These are phyloP conservation scores for Kodamaea kaohsiungensis DNA, from an alignment of 805 yeast genomes.

Conservation along the genomic window DNA sequence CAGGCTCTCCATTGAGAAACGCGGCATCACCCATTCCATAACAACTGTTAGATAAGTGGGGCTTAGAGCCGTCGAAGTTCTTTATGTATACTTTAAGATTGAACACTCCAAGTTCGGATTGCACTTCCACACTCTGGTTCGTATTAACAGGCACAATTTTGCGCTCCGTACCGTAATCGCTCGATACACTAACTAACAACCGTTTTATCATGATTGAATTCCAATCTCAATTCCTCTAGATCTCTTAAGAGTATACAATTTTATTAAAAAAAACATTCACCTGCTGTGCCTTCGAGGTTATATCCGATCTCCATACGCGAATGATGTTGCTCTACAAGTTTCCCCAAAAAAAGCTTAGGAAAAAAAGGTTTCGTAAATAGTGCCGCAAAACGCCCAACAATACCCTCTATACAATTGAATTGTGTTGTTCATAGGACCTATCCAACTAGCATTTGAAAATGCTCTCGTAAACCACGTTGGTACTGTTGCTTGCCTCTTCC, in stretches of 20 bases:
- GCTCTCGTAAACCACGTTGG: too few relatives aligned
- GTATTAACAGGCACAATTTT: slow-evolving; percentile 47
- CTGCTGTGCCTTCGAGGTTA: neutral
- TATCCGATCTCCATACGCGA: neutral
- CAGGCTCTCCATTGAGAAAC: slow-evolving; percentile 24
- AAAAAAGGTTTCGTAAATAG: neutral
- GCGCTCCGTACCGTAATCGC: slow-evolving; percentile 22
- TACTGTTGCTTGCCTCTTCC: too few relatives aligned
- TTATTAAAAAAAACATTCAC: neutral
- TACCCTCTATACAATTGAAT: neutral
- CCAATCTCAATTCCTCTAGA: neutral
- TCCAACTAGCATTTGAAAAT: neutral
- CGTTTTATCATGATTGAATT: slow-evolving; percentile 20
- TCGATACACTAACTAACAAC: slow-evolving; percentile 33
- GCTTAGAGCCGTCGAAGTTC: slow-evolving; percentile 46
- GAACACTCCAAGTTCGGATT: slow-evolving; percentile 40
- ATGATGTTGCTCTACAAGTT: neutral
- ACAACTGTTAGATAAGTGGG: slow-evolving; percentile 35
- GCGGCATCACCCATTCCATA: slow-evolving; percentile 30
- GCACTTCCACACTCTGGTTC: slow-evolving; percentile 34
- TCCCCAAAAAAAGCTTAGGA: neutral
- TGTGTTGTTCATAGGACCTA: neutral
- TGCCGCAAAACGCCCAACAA: neutral
- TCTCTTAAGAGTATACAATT: neutral
- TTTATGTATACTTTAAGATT: slow-evolving; percentile 44